A percentile compares a stretch with the other conserved stretches of the same genome.
Conservation (phyloP, 1,139 yeast genomes). For the Suhomyces atakaporum region DNA sequence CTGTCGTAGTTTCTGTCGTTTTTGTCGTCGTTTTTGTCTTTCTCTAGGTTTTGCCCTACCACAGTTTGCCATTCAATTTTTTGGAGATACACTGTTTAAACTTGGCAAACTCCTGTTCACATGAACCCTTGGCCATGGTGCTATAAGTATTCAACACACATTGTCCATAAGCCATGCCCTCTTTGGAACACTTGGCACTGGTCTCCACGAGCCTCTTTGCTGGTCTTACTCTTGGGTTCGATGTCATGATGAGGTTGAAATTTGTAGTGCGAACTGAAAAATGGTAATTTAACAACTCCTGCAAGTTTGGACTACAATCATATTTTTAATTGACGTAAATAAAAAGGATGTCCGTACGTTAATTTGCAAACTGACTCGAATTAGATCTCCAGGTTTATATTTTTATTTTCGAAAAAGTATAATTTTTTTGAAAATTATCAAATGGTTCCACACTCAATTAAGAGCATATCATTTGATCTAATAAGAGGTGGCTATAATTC, state of each 20-base stretch:
- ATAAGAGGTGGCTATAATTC: too few relatives aligned
- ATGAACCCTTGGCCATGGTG: constrained; percentile 55
- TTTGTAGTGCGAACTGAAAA: background rate
- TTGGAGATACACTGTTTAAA: constrained; percentile 52
- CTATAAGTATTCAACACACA: constrained; percentile 61
- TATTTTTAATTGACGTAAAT: too few relatives aligned
- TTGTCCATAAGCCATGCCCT: constrained; percentile 59
- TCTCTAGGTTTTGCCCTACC: constrained; percentile 1
- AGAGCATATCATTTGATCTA: too few relatives aligned
- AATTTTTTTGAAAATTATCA: too few relatives aligned
- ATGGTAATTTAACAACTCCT: too few relatives aligned
- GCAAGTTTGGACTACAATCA: too few relatives aligned
- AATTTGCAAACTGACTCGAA: too few relatives aligned
- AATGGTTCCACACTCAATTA: too few relatives aligned
- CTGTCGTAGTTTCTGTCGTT: too few relatives aligned
- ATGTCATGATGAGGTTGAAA: constrained; percentile 5
- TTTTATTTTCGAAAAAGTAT: too few relatives aligned
- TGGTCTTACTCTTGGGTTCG: constrained; percentile 36
- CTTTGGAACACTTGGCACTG: constrained; percentile 40
- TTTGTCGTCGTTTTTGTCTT: too few relatives aligned
- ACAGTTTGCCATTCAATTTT: constrained; percentile 11
- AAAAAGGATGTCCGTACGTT: background rate
- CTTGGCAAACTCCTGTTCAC: constrained; percentile 55
- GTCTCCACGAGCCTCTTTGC: constrained; percentile 40
- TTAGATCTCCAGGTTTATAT: too few relatives aligned